Evolutionary conservation across 495 filamentous ascomycete genomes (phyloP), one percentile per base, ranked within the genome.

Genomic region (Amorphotheca resinae): DNA sequence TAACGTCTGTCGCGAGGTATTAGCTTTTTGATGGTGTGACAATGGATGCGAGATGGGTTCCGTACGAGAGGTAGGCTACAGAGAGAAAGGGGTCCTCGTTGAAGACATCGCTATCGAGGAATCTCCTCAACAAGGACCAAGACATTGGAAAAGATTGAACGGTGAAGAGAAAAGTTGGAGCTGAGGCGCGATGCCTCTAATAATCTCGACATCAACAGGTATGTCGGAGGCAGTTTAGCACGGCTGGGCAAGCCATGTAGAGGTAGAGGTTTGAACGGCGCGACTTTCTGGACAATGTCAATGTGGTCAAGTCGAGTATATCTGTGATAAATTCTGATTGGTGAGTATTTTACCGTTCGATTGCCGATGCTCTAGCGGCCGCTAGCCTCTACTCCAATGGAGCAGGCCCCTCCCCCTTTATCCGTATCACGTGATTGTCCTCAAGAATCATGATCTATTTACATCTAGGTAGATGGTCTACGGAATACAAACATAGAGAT

Each of bases 61-160:
- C 80, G 64, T 65, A 84, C 79, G 80, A 78, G 52, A 86, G 70
- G 63, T 86, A 86, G 40, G 79, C 79, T 47, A 86, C 80, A 25
- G 79, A 77, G 60, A 84, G 74, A 59, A 82, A 84, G 46, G 81
- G 79, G 63, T 84, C 72, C 64, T 80, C 74, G 67, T 82, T 84
- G 66, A 85, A 86, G 67, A 84, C 77, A 66, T 85, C 80, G 62
- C 76, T 80, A 65, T 83, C 79, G 63, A 85, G 79, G 70, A 82
- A 78, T 57, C 80, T 74, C 65, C 77, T 76, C 45, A 85, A 70
- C 63, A 84, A 69, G 65, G 82, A 62, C 68, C 66, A 71, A 62
- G 68, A 75, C 45, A 60, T 53, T 44, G 44, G 42, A 34, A 22
- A 26, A 14, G 17, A 3, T 16, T 16, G 15, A 34, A 25, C 28